Evolutionary conservation across 192 early-diverging fungal species (phyloP), one percentile per base, ranked within the genome.

Genomic region (Podila verticillata): DNA sequence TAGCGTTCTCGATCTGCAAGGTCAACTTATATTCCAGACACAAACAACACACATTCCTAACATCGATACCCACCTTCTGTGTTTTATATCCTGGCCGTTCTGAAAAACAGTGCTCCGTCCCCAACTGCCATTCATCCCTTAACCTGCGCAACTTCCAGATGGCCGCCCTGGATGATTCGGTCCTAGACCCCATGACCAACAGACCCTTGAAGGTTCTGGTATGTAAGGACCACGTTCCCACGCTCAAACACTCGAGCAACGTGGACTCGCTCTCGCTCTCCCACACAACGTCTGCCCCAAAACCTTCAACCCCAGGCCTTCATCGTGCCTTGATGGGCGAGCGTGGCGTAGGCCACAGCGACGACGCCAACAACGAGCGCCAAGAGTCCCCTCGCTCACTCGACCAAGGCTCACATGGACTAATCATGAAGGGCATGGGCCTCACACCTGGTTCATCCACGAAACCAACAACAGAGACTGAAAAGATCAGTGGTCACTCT

Each of bases 211-310:
- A 80, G 70, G 77, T 72, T 44, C 61, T 80, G 4, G 77, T 80
- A 54, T 80, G 77, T 56, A 80, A 72, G 48, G 70, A 80, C 1
- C 77, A 80, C 13, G 66, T 80, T 13, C 70, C 77, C n/a, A 80
- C 68, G 77, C 77, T 61, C 13, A 67, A 72, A 19, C 39, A 56
- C 15, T 72, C 77, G 7, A 5, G 63, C 34, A 64, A 35, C 26
- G 10, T 54, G 7, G 70, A 72, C n/a, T 57, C 69, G 0, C 66
- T 80, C 35, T 20, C 65, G 9, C 19, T 72, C 54, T 68, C 67
- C 28, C 70, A 80, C 61, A 63, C 70, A 0, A 64, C 58, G 32
- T 72, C 77, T 10, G 61, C 48, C 24, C 77, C 77, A 8, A 72
- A 68, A 51, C 77, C 77, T 0, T 47, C 77, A 48, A 48, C 68